Evolutionary conservation across 2,329 filamentous ascomycete genomes (phyloP), one percentile per base, ranked within the genome.

Genomic region (Exophiala spinifera): DNA sequence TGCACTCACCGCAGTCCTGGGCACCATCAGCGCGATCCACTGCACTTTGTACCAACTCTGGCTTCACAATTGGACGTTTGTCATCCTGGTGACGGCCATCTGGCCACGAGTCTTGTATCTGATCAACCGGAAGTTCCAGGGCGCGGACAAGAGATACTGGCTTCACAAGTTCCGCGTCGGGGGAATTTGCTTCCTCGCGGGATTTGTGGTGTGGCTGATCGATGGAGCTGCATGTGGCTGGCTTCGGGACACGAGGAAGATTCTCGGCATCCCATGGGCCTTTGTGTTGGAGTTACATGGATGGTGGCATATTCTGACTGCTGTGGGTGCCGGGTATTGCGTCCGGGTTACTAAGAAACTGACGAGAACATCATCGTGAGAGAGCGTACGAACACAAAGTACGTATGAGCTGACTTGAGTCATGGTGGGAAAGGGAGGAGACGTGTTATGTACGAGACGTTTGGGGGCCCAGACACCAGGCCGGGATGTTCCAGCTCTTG

Each of bases 271-370:
- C 7, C 64, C 64, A 3, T 63, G 58, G 54, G 66, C 60, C 1
- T 68, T 64, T 46, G 10, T 61, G 19, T 55, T 68, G 14, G 66
- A 69, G 43, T 59, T 69, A 34, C 66, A 68, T 50, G 67, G 66
- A 7, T 69, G 67, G 65, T 68, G 61, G 61, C 61, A 63, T 48
- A 52, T 63, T 31, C 25, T 63, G 20, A 63, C 61, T 2, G 60
- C 61, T 6, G 17, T 61, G 3, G 61, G 60, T 31, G 61, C 61
- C 31, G 61, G 56, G 11, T 57, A 63, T 52, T 59, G 49, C 44
- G 61, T 63, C 39, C 52, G 54, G 14, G 55, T 63, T 31, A 58
- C 59, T 3, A 58, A 60, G 36, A 28, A 45, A 28, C 37, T 62
- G 34, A 62, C 55, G 13, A 47, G 36, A 17, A 23, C 23, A 25